A percentile compares a stretch with the other conserved stretches of the same genome.
Conservation (phyloP, 2,329 filamentous ascomycete genomes). For the Cryphonectria parasitica region DNA sequence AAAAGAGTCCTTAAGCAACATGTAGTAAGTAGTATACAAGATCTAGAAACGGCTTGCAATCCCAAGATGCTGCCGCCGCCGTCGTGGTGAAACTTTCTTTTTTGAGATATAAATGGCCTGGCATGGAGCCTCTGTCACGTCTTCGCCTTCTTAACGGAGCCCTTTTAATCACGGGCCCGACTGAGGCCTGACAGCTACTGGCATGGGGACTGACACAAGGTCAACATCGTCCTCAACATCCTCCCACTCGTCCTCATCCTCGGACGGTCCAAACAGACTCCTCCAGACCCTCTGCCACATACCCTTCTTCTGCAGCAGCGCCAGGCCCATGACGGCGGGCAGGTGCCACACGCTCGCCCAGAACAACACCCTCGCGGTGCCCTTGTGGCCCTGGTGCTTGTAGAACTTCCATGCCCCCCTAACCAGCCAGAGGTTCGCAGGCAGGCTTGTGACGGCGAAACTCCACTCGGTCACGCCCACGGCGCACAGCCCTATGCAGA, state of each 20-base stretch:
- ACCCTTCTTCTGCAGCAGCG: slow-evolving; percentile 91
- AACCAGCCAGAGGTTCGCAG: slow-evolving; percentile 85
- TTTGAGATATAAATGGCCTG: not conserved
- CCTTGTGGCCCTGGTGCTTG: slow-evolving; percentile 74
- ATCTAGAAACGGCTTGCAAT: not conserved
- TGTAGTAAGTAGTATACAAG: not conserved
- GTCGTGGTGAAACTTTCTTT: not conserved
- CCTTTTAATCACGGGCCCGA: not conserved
- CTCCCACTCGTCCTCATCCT: slow-evolving; percentile 61
- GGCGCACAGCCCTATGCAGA: slow-evolving; percentile 80
- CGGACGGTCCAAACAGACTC: slow-evolving; percentile 62
- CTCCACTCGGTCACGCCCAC: slow-evolving; percentile 82
- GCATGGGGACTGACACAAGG: slow-evolving; percentile 38
- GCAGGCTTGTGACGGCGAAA: slow-evolving; percentile 78
- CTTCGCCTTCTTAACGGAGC: not conserved
- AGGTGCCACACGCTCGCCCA: slow-evolving; percentile 99
- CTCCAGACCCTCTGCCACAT: slow-evolving; percentile 84
- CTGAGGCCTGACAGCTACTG: slow-evolving; percentile 15
- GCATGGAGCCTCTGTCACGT: not conserved
- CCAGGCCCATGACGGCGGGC: slow-evolving; percentile 85
- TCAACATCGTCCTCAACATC: slow-evolving; percentile 58
- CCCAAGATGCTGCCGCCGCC: not conserved
- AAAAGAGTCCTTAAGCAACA: not conserved
- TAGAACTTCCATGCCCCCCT: slow-evolving; percentile 82
- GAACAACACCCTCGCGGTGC: slow-evolving; percentile 82